These are phyloP conservation scores for Paspalum vaginatum DNA, from an alignment of 176 grass and related monocot species.

Conservation along the genomic window DNA sequence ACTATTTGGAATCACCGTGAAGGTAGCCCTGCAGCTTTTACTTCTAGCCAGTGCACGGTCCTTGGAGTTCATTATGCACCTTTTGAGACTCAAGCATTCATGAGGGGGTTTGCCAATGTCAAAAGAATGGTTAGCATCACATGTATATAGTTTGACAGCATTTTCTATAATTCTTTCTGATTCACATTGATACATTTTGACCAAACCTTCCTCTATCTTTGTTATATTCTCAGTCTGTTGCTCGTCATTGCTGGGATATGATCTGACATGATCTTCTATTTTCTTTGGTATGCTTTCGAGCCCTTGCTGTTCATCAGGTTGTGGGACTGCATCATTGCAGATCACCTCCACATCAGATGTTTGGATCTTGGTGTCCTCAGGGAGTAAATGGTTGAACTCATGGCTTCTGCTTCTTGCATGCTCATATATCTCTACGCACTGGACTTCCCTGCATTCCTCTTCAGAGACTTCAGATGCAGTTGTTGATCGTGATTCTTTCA, in stretches of 20 bases:
- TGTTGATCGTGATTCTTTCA: slow-evolving; percentile 37
- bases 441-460: slow-evolving; percentile 90
- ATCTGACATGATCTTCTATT: slow-evolving; percentile 42
- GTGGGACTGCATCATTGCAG: slow-evolving; percentile 20
- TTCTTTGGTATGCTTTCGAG: slow-evolving; percentile 34
- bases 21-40: slow-evolving; percentile 79
- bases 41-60: slow-evolving; percentile 64
- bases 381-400: slow-evolving; percentile 50
- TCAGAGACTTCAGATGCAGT: slow-evolving; percentile 57
- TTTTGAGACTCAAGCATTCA: slow-evolving; percentile 43
- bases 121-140: slow-evolving; percentile 35
- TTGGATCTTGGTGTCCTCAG: slow-evolving; percentile 50
- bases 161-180: slow-evolving; percentile 28
- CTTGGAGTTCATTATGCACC: slow-evolving; percentile 43
- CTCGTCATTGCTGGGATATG: slow-evolving; percentile 36
- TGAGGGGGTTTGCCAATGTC: slow-evolving; percentile 33
- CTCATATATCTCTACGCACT: slow-evolving; percentile 75
- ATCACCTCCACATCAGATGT: slow-evolving; percentile 52
- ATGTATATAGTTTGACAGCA: slow-evolving; percentile 44
- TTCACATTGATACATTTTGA: slow-evolving; percentile 43
- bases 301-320: slow-evolving; percentile 37
- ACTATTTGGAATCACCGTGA: slow-evolving; percentile 65
- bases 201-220: slow-evolving; percentile 37
- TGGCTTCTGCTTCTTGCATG: slow-evolving; percentile 46
- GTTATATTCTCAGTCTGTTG: slow-evolving; percentile 23